Evolutionary conservation across 352 stramenopile genomes (phyloP).

Genomic region (Phytophthora aleatoria): DNA sequence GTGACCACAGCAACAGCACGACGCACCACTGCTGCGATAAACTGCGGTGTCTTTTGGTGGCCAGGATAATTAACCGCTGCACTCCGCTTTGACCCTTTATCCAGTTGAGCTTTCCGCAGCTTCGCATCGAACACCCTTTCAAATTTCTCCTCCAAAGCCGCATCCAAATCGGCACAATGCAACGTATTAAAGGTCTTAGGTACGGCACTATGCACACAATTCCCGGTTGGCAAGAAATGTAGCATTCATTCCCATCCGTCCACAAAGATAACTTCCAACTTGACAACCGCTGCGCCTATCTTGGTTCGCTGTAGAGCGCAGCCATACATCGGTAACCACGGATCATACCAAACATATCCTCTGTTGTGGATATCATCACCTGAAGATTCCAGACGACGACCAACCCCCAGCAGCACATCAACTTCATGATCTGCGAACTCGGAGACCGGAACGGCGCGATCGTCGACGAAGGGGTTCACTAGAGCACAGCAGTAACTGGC

Average conservation of each 20-base stretch:
- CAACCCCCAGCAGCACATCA: conserved; percentile 21
- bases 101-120: conserved; percentile 29
- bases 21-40: conserved; percentile 43
- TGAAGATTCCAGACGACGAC: conserved; percentile 6
- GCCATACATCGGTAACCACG: conserved; percentile 58
- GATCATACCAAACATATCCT: conserved; percentile 37
- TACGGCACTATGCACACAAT: conserved; percentile 47
- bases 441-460: conserved; percentile 30
- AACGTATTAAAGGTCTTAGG: conserved; percentile 29
- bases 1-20: conserved; percentile 9
- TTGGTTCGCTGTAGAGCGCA: conserved; percentile 43
- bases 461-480: conserved; percentile 22
- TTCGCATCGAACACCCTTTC: not conserved
- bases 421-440: conserved; percentile 37
- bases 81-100: conserved; percentile 35
- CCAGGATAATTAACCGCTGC: conserved; percentile 32
- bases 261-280: conserved; percentile 44
- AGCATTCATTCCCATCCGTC: conserved; percentile 47
- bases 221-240: conserved; percentile 34
- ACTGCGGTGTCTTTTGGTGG: conserved; percentile 62
- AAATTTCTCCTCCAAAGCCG: conserved; percentile 16
- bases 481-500: not conserved
- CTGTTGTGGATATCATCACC: conserved; percentile 1
- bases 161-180: conserved; percentile 41
- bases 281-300: conserved; percentile 23